Evolutionary conservation across 257 asterid genomes (phyloP).

Genomic region (Solanum sitiens): DNA sequence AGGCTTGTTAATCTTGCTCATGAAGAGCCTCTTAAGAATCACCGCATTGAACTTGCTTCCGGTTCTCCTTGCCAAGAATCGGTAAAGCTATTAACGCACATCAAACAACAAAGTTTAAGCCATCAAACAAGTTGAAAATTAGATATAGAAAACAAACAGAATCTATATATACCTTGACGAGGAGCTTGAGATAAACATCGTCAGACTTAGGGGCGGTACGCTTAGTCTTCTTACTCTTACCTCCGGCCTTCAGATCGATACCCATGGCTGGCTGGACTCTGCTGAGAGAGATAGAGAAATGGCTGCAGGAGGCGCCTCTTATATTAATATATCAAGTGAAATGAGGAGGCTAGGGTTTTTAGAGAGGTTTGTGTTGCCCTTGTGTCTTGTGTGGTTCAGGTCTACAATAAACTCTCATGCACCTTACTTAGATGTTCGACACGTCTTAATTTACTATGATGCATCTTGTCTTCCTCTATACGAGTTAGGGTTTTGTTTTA

Average conservation of each 20-base stretch:
- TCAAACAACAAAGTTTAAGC: not conserved
- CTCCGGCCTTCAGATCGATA: slow-evolving; percentile 90
- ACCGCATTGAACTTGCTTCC: slow-evolving; percentile 88
- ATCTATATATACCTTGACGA: slow-evolving; percentile 44
- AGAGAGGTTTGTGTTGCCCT: not conserved
- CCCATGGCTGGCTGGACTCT: slow-evolving; percentile 23
- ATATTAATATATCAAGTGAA: not conserved
- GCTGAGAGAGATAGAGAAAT: not conserved
- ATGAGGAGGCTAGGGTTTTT: slow-evolving; percentile 1
- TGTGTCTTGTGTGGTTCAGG: not conserved
- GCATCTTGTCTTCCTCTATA: not conserved
- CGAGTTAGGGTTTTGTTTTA: not conserved
- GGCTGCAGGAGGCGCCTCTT: not conserved
- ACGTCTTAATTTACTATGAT: not conserved
- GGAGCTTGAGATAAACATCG: slow-evolving; percentile 62
- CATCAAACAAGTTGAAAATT: not conserved
- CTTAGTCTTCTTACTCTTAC: slow-evolving; percentile 87
- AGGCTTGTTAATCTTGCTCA: slow-evolving; percentile 86
- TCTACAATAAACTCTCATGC: not conserved
- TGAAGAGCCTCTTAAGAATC: slow-evolving; percentile 66
- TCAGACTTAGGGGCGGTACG: slow-evolving; percentile 76
- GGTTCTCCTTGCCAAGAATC: slow-evolving; percentile 87
- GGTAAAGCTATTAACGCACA: slow-evolving; percentile 42
- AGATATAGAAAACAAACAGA: not conserved
- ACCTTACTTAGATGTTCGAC: not conserved